Evolutionary conservation across 2,329 filamentous ascomycete genomes (phyloP), one percentile per base, ranked within the genome.

Genomic region (Botryotinia narcissicola): DNA sequence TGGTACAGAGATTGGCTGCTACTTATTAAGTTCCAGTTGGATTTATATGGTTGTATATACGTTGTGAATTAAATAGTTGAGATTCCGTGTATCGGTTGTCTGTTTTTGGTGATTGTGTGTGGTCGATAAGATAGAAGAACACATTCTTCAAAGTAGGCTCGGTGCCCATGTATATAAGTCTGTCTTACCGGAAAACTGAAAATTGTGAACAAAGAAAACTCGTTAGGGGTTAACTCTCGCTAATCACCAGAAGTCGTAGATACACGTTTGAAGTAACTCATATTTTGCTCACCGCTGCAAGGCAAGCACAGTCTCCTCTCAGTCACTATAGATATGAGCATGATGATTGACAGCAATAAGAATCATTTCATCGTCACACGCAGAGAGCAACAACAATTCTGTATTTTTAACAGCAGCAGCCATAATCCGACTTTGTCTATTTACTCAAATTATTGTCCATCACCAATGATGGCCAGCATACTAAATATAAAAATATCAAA

Each of bases 1-100:
- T 98, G 64, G 89, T 93, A 14, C 89, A 92, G 84, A 90, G 95
- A 76, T 83, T 98, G 80, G 86, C 90, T 8, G 91, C 92, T 22
- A 98, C 95, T 6, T 90, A 93, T 78, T 91, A 35, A 5, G 48
- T 18, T 35, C 18, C 66, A 40, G 44, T 29, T 71, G 14, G 18
- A 22, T 7, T 16, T 64, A 32, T 64, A 9, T 25, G n/a, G 40
- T 29, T 46, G 22, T 46, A 32, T 32, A 16, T 22, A 22, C 2
- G 5, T 16, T 22, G n/a, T 29, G 2, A 46, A 25, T 8, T 7
- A 8, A 46, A 64, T 18, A 5, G 25, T 25, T 46, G 40, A 32
- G 32, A 37, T 44, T 25, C 42, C 29, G n/a, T 63, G 61, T 32
- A n/a, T 46, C 29, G 4, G 40, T 63, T 14, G 4, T n/a, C n/a